A percentile compares a stretch with the other conserved stretches of the same genome.
Conservation (phyloP, 331 rosid genomes). For the Rhamnella rubrinervis region DNA sequence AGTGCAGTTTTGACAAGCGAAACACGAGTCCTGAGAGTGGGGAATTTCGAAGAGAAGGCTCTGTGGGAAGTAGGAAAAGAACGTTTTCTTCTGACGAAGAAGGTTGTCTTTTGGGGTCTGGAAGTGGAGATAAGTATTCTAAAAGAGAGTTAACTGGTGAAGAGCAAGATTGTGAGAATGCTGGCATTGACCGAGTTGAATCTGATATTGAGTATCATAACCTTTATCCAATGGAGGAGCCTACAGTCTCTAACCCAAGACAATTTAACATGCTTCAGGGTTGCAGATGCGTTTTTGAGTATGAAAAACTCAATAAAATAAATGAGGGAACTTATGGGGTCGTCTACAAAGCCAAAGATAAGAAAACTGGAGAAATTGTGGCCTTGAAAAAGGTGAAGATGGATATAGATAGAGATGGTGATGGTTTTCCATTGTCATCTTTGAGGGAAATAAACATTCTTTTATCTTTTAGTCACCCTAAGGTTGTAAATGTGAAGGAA, state of each 20-base stretch:
- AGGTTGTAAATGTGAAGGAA: conserved; percentile 84
- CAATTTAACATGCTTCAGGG: conserved; percentile 63
- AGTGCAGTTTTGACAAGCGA: conserved; percentile 8
- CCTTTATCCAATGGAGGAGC: conserved; percentile 13
- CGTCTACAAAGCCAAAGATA: conserved; percentile 90
- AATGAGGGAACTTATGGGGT: conserved; percentile 96
- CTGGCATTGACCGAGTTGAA: conserved; percentile 12
- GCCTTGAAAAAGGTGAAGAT: conserved; percentile 97
- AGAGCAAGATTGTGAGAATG: conserved; percentile 24
- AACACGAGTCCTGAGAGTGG: conserved; percentile 53
- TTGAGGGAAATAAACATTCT: conserved; percentile 96
- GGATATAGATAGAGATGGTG: conserved; percentile 53
- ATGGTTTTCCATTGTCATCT: conserved; percentile 82
- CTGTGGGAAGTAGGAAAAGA: conserved; percentile 33
- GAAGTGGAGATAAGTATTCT: conserved; percentile 30
- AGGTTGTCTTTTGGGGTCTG: conserved; percentile 18
- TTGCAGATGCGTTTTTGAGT: conserved; percentile 74
- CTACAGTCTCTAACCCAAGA: conserved; percentile 27
- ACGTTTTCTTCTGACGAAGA: conserved; percentile 42
- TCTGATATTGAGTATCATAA: conserved; percentile 36
- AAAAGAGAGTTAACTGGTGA: conserved; percentile 25
- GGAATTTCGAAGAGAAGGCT: conserved; percentile 41
- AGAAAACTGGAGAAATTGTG: conserved; percentile 70
- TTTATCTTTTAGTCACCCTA: conserved; percentile 70
- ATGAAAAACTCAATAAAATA: conserved; percentile 78